Conservation (phyloP, 1,139 yeast species). For the Suhomyces choctaworum region DNA sequence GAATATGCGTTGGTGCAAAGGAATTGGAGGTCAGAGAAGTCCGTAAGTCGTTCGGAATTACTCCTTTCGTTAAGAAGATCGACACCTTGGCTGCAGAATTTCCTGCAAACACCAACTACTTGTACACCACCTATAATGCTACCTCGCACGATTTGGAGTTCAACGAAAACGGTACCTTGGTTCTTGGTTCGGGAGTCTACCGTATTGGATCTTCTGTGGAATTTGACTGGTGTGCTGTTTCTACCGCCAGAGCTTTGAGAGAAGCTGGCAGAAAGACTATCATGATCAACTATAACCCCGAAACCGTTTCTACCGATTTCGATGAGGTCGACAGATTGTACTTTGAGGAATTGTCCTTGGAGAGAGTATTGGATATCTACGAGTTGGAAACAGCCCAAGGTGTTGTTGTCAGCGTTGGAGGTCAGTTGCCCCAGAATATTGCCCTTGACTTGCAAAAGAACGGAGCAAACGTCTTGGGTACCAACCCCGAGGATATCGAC, state of each 20-base stretch:
- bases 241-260: slow-evolving; percentile 93
- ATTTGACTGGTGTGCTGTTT: slow-evolving; percentile 99
- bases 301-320: slow-evolving; percentile 96
- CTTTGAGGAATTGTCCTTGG: slow-evolving; percentile 92
- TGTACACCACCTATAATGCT: slow-evolving; percentile 95
- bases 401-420: slow-evolving; percentile 95
- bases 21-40: slow-evolving; percentile 81
- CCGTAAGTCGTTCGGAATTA: slow-evolving; percentile 75
- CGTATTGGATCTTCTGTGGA: slow-evolving; percentile 98
- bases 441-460: slow-evolving; percentile 80
- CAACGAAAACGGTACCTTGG: slow-evolving; percentile 90
- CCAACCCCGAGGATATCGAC: slow-evolving; percentile 93
- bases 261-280: slow-evolving; percentile 84
- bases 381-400: slow-evolving; percentile 89
- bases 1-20: slow-evolving; percentile 60
- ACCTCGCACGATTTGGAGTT: slow-evolving; percentile 80
- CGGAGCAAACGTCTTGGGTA: slow-evolving; percentile 89
- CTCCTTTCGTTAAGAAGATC: slow-evolving; percentile 93
- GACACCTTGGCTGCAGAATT: slow-evolving; percentile 98
- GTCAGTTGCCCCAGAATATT: slow-evolving; percentile 96
- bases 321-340: slow-evolving; percentile 97
- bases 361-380: slow-evolving; percentile 95
- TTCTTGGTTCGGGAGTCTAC: slow-evolving; percentile 96
- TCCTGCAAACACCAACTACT: slow-evolving; percentile 95
- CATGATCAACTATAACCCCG: slow-evolving; percentile 98